Evolutionary conservation across 495 filamentous ascomycete species (phyloP), one percentile per base, ranked within the genome.

Genomic region (Podospora sp.): DNA sequence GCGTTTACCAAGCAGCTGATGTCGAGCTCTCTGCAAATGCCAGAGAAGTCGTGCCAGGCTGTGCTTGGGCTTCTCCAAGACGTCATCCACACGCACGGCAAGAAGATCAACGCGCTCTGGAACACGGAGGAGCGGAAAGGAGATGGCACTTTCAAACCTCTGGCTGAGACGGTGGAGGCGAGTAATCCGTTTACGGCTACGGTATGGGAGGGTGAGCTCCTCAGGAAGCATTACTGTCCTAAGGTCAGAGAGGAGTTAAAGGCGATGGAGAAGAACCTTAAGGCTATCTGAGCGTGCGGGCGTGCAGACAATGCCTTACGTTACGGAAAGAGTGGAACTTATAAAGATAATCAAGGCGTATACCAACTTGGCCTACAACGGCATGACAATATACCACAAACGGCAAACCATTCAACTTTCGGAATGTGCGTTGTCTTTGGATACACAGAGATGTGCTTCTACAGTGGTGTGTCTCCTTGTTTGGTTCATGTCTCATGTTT

Each of bases 1-100:
- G 89, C 92, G 14, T 98, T 98, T 81, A 85, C 88, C n/a, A 98
- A 99, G 80, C 92, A 96, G 68, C 86, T 98, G 6, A 85, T 94
- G 81, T 90, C 91, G 0, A 79, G 85, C 12, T 87, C 92, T 0
- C 83, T 99, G 27, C 95, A 98, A 66, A 76, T 94, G 26, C 95
- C 95, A 0, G 94, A 97, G 78, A 97, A 95, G 73, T 94, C 91
- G 1, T 84, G 87, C 55, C 79, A 91, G 65, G 95, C 94, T 2
- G 84, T 91, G 27, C 78, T 97, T 0, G 88, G 87, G 0, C 79
- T 98, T 6, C 75, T 97, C 57, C 84, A 82, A 18, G 89, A 92
- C 68, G 88, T 97, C 18, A 82, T 88, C 0, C 91, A 91, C 68
- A 81, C 77, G 22, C 78, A 81, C 65, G 75, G 73, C 33, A 78